A percentile compares a stretch with the other conserved stretches of the same genome.
Evolutionary conservation across 148 eudicot species (phyloP).

Genomic region (Rhododendron williamsianum): DNA sequence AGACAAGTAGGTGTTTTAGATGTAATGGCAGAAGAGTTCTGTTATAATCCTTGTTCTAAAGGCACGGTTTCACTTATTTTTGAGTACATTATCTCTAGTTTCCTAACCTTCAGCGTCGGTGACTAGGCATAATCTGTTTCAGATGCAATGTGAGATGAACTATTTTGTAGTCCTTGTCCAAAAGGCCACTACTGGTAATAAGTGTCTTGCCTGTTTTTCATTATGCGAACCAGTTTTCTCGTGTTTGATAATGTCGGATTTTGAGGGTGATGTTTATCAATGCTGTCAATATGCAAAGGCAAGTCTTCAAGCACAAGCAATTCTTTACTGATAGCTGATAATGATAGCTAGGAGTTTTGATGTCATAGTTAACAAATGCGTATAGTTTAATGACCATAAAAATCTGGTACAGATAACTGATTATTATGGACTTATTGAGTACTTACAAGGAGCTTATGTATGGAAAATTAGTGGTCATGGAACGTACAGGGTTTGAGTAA

Average conservation of each 20-base stretch:
- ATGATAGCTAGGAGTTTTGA: not conserved
- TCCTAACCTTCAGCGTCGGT: not conserved
- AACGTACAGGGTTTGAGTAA: not conserved
- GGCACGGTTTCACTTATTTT: not conserved
- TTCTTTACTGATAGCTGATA: not conserved
- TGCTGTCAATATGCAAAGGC: not conserved
- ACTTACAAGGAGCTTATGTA: not conserved
- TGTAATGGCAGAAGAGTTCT: not conserved
- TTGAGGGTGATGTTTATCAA: not conserved
- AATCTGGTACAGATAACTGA: not conserved
- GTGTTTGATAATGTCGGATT: not conserved
- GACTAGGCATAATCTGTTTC: not conserved
- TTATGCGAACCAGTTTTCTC: not conserved
- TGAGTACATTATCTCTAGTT: not conserved
- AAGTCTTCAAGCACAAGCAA: not conserved
- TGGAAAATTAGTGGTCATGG: not conserved
- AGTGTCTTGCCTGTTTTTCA: not conserved
- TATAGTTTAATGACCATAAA: not conserved
- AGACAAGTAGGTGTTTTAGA: not conserved
- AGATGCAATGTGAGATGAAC: not conserved
- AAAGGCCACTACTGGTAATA: not conserved
- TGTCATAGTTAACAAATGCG: not conserved
- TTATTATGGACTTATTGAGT: not conserved
- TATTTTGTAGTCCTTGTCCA: not conserved
- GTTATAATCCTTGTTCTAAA: not conserved